Base-by-base conservation (phyloP, 257 asterid genomes). In the Datura wrightii region DNA sequence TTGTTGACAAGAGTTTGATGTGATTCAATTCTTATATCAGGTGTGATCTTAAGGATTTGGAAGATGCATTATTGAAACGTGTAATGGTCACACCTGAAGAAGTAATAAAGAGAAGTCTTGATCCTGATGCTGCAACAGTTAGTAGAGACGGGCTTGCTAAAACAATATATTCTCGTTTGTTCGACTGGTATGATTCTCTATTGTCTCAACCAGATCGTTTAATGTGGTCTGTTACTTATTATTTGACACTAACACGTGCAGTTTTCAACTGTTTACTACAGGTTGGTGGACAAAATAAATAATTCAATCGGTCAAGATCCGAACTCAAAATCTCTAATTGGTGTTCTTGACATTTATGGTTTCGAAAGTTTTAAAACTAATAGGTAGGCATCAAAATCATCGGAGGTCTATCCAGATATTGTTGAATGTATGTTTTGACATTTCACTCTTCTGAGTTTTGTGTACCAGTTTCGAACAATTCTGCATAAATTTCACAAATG, bases 1-100 rank as follows among this genome's bases (percentile, higher is more conserved):
- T 55, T 62, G 70, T 86, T 60, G 50, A 66, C 83, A 60, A 84
- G 46, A 87, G 79, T 50, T 86, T 84, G 41, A 39, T 58, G 81
- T 42, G 67, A 54, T 65, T 34, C 86, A 66, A 82, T 50, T 50
- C 80, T 53, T 53, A 24, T 67, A 39, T 83, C 79, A 97, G 99
- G 98, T 93, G 97, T 83, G 97, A 94, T 88, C 91, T 65, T 89
- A 82, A 41, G 80, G 93, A 94, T 71, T 86, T 94, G 84, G 94
- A 97, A 91, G 98, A 97, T 88, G 99, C 99, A 72, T 59, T 97
- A 85, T 85, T 97, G 90, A 97, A 97, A 90, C 97, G 99, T 88
- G 98, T 96, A 84, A 96, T 96, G 99, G 98, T 96, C 87, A 96
- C 99, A 69, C 99, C 98, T 44, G 99, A 97, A 92, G 98, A 97